Base-by-base conservation (phyloP, 2,329 filamentous ascomycete genomes). In the Didymella sp. region DNA sequence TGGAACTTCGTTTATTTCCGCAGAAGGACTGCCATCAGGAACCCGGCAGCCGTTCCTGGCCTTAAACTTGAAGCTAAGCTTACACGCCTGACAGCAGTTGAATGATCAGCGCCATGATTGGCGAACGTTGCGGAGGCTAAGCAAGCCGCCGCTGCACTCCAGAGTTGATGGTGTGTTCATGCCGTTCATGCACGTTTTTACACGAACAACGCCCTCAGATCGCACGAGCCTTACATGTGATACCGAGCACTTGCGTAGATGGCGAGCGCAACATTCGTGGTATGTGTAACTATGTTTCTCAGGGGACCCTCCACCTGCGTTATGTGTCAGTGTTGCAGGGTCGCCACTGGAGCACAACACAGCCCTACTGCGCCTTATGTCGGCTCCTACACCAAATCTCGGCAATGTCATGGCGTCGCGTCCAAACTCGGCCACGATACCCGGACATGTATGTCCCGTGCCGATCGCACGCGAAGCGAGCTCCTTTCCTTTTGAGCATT, bases 321-420 rank as follows among this genome's bases (percentile, higher is more conserved):
- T 28, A 31, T 43, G 24, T 57, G 24, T 35, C 31, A 38, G 24
- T 44, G n/a, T 48, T 9, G 17, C 35, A 47, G 30, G 30, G 7
- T 51, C 13, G 25, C 42, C 21, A 40, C 19, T 19, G 41, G 15
- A 38, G 37, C 17, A 43, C 37, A 47, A 27, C 44, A 41, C 54
- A 57, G 54, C 54, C 54, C 48, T 52, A 52, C 47, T 56, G 35
- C 48, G 43, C 54, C 48, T 24, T 30, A 30, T 11, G 25, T 31
- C 54, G 54, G 54, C 54, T 57, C 48, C 54, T 52, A 24, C 43
- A 48, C 24, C 25, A 57, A 22, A 40, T 42, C 28, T 52, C 54
- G 48, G 54, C 48, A 52, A 22, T 22, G 37, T 11, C 37, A 42
- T 45, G 43, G 48, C 48, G 19, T 24, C 17, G 28, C 37, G 42